Base-by-base conservation (phyloP, 2,329 filamentous ascomycete genomes). In the Pestalotiopsis sp. region DNA sequence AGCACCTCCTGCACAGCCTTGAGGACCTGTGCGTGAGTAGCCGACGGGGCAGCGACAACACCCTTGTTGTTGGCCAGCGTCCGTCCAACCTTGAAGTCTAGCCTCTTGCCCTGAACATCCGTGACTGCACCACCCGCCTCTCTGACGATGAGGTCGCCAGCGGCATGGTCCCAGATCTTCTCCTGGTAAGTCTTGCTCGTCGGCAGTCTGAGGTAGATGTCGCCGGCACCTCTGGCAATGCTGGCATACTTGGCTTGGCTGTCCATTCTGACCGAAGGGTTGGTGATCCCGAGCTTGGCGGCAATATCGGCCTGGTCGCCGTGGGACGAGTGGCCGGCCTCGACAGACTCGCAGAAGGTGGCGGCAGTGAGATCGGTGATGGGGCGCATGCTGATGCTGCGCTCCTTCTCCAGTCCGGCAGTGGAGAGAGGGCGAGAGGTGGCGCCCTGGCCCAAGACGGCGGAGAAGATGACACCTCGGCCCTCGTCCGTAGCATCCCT, bases 151-250 rank as follows among this genome's bases (percentile, higher is more conserved):
- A 99, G 82, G 75, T 97, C 94, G 55, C 96, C 96, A 13, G 95
- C 96, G 20, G 96, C 96, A 79, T 99, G 96, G 78, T 99, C 96
- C 96, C 96, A 99, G 73, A 99, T 99, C 88, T 99, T 99, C 86
- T 99, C 96, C 79, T 97, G 90, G 82, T 99, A 99, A 66, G 91
- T 91, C 73, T 91, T 92, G 78, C 89, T 92, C 69, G 93, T 91
- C 3, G 96, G 96, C 68, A 99, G 83, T 66, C 97, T 89, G 68
- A 99, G 87, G 82, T 99, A 99, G 72, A 99, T 91, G 77, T 99
- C 96, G 63, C 94, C 96, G 4, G 94, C 94, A 59, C 96, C 96
- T 70, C 96, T 88, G 44, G 96, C 96, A 78, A 99, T 97, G 44
- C 93, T 96, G 70, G 91, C 95, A 81, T 99, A 99, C 82, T 99